Conservation (phyloP, 176 grass and related monocot species). For the Pharus latifolius region DNA sequence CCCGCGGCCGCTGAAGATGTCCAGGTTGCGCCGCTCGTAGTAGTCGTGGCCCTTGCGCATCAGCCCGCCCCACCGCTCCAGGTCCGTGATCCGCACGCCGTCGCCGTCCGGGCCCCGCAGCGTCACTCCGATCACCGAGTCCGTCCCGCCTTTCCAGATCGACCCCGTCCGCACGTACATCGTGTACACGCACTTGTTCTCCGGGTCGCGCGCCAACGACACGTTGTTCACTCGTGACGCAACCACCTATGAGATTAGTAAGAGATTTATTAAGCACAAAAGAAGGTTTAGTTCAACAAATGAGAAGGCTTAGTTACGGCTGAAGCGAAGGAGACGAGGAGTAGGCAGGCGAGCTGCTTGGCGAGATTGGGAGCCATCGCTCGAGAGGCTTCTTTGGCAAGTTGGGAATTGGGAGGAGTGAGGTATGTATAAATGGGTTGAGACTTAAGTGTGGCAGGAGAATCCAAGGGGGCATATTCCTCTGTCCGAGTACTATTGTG, state of each 20-base stretch:
- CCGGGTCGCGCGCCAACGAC: not conserved
- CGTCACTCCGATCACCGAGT: constrained; percentile 58
- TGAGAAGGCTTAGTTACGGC: constrained; percentile 5
- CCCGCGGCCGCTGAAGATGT: constrained; percentile 89
- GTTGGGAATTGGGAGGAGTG: not conserved
- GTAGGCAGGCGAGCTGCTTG: not conserved
- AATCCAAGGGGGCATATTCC: constrained; percentile 7
- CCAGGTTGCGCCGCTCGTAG: constrained; percentile 85
- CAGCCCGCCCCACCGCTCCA: constrained; percentile 59
- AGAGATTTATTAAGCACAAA: no score
- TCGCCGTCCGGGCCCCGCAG: constrained; percentile 40
- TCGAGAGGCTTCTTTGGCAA: no score
- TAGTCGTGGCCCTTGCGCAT: constrained; percentile 65
- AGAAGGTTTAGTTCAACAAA: not conserved
- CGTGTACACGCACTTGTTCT: constrained; percentile 77
- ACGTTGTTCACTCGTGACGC: not conserved
- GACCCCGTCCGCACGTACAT: constrained; percentile 70
- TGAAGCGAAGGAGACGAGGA: not conserved
- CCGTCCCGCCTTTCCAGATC: constrained; percentile 73
- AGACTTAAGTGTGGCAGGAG: not conserved
- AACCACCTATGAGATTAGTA: no score
- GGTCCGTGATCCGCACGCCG: constrained; percentile 43
- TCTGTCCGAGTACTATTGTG: no score
- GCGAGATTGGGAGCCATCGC: no score
- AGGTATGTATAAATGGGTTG: no score